Percentiles rank a stretch among this genome's conserved stretches.
phyloP scores from a whole-genome alignment of 768 basidiomycete species.

The Boletus huronensis region DNA sequence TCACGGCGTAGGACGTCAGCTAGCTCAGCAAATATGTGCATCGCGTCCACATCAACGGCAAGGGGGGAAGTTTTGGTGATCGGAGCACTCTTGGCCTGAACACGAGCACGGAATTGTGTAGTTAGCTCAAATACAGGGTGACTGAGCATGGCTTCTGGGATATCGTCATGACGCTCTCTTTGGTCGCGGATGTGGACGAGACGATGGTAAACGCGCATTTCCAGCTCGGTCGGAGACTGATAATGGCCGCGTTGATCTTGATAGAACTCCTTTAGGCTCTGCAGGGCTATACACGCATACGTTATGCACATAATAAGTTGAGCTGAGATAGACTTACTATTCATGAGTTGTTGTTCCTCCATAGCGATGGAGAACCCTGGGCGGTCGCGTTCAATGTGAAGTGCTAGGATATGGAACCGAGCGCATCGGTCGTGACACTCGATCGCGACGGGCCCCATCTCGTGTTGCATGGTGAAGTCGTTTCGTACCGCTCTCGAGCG shows the following conservation, averaged over 20 bases:
- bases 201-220: conserved; percentile 95
- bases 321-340: conserved; percentile 53
- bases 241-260: conserved; percentile 71
- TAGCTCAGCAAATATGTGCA: conserved; percentile 62
- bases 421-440: conserved; percentile 93
- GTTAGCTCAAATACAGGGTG: conserved; percentile 81
- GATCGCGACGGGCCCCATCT: conserved; percentile 71
- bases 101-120: conserved; percentile 73
- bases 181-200: conserved; percentile 89
- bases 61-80: conserved; percentile 66
- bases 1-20: conserved; percentile 61
- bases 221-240: conserved; percentile 80
- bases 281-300: conserved; percentile 58
- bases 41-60: conserved; percentile 59
- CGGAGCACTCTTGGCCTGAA: conserved; percentile 74
- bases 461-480: conserved; percentile 93
- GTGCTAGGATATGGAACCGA: conserved; percentile 84
- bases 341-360: conserved; percentile 89
- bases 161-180: conserved; percentile 67
- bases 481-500: conserved; percentile 86
- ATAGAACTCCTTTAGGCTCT: conserved; percentile 91
- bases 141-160: conserved; percentile 61
- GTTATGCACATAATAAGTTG: not conserved
- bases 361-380: conserved; percentile 57
- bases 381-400: conserved; percentile 62